phyloP scores from a whole-genome alignment of 2,329 filamentous ascomycete genomes.

The Stagonosporopsis vannaccii region DNA sequence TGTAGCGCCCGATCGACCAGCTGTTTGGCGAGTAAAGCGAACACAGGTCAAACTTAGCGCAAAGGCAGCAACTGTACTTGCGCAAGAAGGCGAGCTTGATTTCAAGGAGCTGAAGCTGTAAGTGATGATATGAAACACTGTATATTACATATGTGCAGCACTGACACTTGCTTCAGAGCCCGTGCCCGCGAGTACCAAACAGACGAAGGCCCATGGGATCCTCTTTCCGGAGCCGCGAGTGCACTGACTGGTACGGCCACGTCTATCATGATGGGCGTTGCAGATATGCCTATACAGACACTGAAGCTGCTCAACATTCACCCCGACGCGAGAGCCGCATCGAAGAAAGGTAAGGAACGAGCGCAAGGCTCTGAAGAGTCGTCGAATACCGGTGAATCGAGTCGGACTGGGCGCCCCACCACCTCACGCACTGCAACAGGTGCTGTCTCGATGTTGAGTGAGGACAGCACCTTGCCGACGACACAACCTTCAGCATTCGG shows the following conservation, averaged over 20 bases:
- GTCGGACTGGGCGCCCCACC: constrained; percentile 21
- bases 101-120: constrained; percentile 50
- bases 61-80: constrained; percentile 48
- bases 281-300: constrained; percentile 70
- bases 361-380: constrained; percentile 17
- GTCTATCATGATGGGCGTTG: constrained; percentile 81
- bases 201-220: constrained; percentile 51
- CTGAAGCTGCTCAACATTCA: constrained; percentile 58
- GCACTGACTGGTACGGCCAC: constrained; percentile 85
- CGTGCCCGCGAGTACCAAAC: constrained; percentile 50
- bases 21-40: constrained; percentile 51
- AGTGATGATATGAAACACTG: constrained; percentile 21
- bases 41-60: constrained; percentile 48
- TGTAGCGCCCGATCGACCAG: constrained; percentile 40
- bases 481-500: constrained; percentile 15
- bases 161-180: constrained; percentile 34
- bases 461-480: constrained; percentile 28
- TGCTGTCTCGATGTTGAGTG: constrained; percentile 26
- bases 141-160: neutral
- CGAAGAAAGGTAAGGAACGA: constrained; percentile 39
- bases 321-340: constrained; percentile 38
- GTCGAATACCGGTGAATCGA: constrained; percentile 25
- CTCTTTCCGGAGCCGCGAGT: constrained; percentile 64
- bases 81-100: constrained; percentile 46
- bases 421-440: constrained; percentile 25